Evolutionary conservation across 768 basidiomycete species (phyloP).

Genomic region (Lenzites betulinus): DNA sequence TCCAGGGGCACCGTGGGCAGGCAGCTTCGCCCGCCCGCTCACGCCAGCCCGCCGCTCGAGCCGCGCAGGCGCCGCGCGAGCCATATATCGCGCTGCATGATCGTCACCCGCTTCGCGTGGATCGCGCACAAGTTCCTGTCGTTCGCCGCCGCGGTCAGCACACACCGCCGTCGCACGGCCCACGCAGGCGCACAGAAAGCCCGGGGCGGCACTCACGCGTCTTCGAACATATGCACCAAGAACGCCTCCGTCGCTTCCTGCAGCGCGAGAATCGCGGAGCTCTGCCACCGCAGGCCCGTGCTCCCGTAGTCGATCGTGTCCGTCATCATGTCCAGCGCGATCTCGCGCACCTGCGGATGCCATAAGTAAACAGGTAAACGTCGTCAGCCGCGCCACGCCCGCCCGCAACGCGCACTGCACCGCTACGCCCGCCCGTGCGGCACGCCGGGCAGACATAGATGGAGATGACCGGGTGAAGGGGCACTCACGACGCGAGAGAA

Average conservation of each 20-base stretch:
- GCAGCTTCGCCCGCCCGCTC: not conserved
- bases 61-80: conserved; percentile 95
- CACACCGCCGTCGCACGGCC: not conserved
- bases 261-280: conserved; percentile 87
- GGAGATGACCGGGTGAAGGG: too few relatives aligned
- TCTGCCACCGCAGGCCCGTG: conserved; percentile 87
- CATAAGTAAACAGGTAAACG: too few relatives aligned
- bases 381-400: not conserved
- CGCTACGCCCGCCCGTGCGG: too few relatives aligned
- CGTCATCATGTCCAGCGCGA: conserved; percentile 88
- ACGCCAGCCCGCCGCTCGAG: conserved; percentile 77
- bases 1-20: too few relatives aligned
- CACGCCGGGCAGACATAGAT: too few relatives aligned
- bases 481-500: conserved; percentile 86
- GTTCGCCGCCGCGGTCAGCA: not conserved
- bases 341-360: conserved; percentile 93
- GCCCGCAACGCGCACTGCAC: too few relatives aligned
- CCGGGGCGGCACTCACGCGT: conserved; percentile 76
- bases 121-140: conserved; percentile 92
- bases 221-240: conserved; percentile 95
- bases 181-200: not conserved
- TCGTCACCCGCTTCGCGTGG: conserved; percentile 96
- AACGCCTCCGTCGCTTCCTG: conserved; percentile 98
- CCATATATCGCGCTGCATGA: conserved; percentile 97
- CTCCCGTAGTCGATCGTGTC: conserved; percentile 64